These are phyloP conservation scores for Xylaria sp. DNA, from an alignment of 2,329 filamentous ascomycete genomes.

Conservation along the genomic window DNA sequence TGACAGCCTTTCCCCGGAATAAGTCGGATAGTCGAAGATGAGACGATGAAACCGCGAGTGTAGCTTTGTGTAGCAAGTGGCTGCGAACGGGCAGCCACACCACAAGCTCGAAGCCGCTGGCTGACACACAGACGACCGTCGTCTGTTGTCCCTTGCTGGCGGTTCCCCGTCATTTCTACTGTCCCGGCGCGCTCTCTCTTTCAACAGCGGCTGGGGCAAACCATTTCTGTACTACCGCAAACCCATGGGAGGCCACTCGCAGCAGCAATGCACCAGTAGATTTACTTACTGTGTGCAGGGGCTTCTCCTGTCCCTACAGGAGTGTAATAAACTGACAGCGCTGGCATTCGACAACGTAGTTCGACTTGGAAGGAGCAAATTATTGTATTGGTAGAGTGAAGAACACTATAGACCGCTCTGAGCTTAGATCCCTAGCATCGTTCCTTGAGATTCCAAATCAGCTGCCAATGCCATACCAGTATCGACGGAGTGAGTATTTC, in stretches of 20 bases:
- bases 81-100: slow-evolving; percentile 33
- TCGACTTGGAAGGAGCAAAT: slow-evolving; percentile 8
- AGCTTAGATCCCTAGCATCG: slow-evolving; percentile 5
- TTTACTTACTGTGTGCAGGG: slow-evolving; percentile 26
- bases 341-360: slow-evolving; percentile 12
- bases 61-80: slow-evolving; percentile 32
- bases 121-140: not conserved
- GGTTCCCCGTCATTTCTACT: slow-evolving; percentile 14
- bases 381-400: not conserved
- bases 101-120: slow-evolving; percentile 16
- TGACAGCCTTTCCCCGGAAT: slow-evolving; percentile 19
- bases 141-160: slow-evolving; percentile 14
- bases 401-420: not conserved
- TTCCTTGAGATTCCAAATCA: slow-evolving; percentile 6
- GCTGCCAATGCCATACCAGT: slow-evolving; percentile 16
- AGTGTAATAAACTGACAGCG: slow-evolving; percentile 11
- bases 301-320: slow-evolving; percentile 17
- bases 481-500: slow-evolving; percentile 14
- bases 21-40: slow-evolving; percentile 20
- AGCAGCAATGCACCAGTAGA: slow-evolving; percentile 25
- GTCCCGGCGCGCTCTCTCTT: slow-evolving; percentile 13
- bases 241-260: slow-evolving; percentile 32
- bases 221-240: slow-evolving; percentile 32
- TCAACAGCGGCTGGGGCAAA: slow-evolving; percentile 27
- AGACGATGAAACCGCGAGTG: not conserved